A percentile compares a stretch with the other conserved stretches of the same genome.
Evolutionary conservation across 768 basidiomycete genomes (phyloP).

Genomic region (Leccinum fibrillosum): DNA sequence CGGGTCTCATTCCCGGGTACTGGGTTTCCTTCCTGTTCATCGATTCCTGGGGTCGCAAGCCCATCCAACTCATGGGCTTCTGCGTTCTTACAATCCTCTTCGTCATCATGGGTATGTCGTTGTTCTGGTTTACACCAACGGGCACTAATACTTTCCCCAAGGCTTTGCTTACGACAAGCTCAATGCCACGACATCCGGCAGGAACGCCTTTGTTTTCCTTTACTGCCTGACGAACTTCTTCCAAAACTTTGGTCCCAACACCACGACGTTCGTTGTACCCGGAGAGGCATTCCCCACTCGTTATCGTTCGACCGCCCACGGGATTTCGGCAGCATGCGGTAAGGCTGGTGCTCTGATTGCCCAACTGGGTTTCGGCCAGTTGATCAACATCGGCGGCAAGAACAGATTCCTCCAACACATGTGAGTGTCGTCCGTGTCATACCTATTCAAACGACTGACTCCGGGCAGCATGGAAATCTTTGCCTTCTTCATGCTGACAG

Average conservation of each 20-base stretch:
- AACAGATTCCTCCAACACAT: constrained; percentile 64
- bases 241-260: constrained; percentile 86
- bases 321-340: constrained; percentile 79
- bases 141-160: constrained; percentile 22
- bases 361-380: constrained; percentile 69
- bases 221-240: constrained; percentile 89
- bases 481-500: constrained; percentile 84
- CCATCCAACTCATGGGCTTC: constrained; percentile 81
- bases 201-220: constrained; percentile 71
- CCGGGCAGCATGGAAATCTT: constrained; percentile 65
- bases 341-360: constrained; percentile 83
- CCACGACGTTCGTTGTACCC: constrained; percentile 77
- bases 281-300: constrained; percentile 87
- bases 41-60: constrained; percentile 78
- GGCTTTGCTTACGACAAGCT: constrained; percentile 68
- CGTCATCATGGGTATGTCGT: constrained; percentile 58
- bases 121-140: not conserved
- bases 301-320: constrained; percentile 81
- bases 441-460: constrained; percentile 1
- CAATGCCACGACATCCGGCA: constrained; percentile 38
- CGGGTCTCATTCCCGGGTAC: constrained; percentile 83
- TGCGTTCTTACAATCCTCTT: constrained; percentile 61
- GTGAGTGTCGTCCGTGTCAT: constrained; percentile 37
- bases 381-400: constrained; percentile 66
- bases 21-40: constrained; percentile 55